phyloP scores from a whole-genome alignment of 257 asterid species.

The Perilla frutescens region DNA sequence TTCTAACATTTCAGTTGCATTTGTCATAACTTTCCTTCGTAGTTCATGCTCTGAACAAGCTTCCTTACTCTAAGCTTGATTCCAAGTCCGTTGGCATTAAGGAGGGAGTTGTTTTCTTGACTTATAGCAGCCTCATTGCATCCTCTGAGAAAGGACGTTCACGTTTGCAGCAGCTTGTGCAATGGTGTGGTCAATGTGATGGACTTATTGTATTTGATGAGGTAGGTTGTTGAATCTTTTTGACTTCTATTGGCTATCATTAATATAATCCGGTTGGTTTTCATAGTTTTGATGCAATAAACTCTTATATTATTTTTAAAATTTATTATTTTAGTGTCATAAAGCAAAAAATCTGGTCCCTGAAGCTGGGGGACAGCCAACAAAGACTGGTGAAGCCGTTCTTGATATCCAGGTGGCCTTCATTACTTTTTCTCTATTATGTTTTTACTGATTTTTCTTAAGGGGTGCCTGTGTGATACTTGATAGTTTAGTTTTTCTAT shows the following conservation, averaged over 20 bases:
- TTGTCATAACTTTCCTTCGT: slow-evolving; percentile 44
- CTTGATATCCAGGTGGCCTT: slow-evolving; percentile 90
- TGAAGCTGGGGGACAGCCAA: slow-evolving; percentile 95
- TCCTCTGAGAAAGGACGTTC: slow-evolving; percentile 98
- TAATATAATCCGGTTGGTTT: slow-evolving; percentile 20
- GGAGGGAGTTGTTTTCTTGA: slow-evolving; percentile 95
- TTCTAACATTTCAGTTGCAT: slow-evolving; percentile 37
- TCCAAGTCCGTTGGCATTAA: slow-evolving; percentile 80
- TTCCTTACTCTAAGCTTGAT: slow-evolving; percentile 96
- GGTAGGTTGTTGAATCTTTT: slow-evolving; percentile 50
- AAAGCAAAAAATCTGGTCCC: slow-evolving; percentile 99
- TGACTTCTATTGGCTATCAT: slow-evolving; percentile 32
- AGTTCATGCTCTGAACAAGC: slow-evolving; percentile 99
- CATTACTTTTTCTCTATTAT: slow-evolving; percentile 30
- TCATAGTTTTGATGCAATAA: slow-evolving; percentile 34
- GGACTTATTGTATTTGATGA: slow-evolving; percentile 95
- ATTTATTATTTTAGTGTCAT: slow-evolving; percentile 74
- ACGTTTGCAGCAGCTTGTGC: slow-evolving; percentile 94
- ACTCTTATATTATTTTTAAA: slow-evolving; percentile 14
- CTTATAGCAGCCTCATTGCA: slow-evolving; percentile 98
- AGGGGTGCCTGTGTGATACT: slow-evolving; percentile 16
- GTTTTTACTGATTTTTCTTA: slow-evolving; percentile 3
- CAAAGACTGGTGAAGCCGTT: slow-evolving; percentile 98
- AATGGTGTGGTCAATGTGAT: slow-evolving; percentile 90
- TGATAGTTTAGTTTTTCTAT: slow-evolving; percentile 10